Conservation (phyloP, 768 basidiomycete genomes). For the Suillus discolor region DNA sequence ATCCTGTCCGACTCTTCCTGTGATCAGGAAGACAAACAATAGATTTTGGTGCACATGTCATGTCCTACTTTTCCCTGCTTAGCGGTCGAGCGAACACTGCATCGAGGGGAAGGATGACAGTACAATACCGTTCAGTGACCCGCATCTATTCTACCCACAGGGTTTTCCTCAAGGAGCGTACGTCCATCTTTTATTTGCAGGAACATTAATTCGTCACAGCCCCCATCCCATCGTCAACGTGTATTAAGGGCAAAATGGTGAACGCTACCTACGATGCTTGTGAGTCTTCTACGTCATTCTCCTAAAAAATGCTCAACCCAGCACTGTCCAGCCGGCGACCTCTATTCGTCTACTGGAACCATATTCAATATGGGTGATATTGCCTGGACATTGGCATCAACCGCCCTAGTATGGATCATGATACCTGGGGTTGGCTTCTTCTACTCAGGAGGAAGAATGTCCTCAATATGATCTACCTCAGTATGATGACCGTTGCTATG, state of each 20-base stretch:
- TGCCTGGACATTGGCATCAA: conserved; percentile 70
- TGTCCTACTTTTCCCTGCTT: too few species aligned
- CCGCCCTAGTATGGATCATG: conserved; percentile 85
- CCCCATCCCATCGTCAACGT: not conserved
- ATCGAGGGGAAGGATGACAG: too few species aligned
- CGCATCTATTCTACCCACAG: too few species aligned
- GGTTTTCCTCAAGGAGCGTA: not conserved
- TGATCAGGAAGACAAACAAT: conserved; percentile 32
- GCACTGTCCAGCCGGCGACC: conserved; percentile 38
- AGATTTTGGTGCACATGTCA: too few species aligned
- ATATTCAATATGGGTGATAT: conserved; percentile 67
- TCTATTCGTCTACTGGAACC: conserved; percentile 28
- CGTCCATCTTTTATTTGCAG: conserved; percentile 7
- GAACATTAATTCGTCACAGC: not conserved
- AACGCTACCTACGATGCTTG: conserved; percentile 47
- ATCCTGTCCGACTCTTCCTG: too few species aligned
- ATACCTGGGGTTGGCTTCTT: conserved; percentile 85
- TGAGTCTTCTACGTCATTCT: conserved; percentile 22
- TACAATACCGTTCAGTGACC: too few species aligned
- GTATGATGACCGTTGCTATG: conserved; percentile 74
- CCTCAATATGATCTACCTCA: conserved; percentile 83
- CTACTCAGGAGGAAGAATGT: conserved; percentile 95
- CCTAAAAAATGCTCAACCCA: not conserved
- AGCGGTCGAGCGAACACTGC: too few species aligned
- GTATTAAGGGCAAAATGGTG: conserved; percentile 34